Conservation (phyloP, 306 rosid species). For the Pterocarpus macrocarpus region DNA sequence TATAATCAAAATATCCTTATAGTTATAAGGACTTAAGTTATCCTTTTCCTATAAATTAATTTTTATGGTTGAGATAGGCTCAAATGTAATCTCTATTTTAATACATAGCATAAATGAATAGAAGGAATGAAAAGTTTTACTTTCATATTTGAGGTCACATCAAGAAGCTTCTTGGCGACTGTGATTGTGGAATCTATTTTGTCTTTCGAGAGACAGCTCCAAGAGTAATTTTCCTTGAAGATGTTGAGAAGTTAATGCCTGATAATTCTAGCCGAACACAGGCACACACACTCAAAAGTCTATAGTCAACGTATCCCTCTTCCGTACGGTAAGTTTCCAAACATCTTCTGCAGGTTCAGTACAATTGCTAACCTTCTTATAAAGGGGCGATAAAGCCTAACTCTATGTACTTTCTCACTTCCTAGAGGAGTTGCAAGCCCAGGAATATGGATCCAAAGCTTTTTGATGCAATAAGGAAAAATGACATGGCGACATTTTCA, state of each 20-base stretch:
- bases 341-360: constrained; percentile 19
- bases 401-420: not conserved
- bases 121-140: not conserved
- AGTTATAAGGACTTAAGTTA: too few relatives aligned
- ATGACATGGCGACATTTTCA: constrained; percentile 53
- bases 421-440: not conserved
- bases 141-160: not conserved
- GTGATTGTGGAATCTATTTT: not conserved
- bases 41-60: too few relatives aligned
- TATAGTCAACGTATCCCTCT: not conserved
- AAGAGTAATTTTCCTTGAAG: constrained; percentile 41
- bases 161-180: constrained; percentile 36
- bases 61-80: too few relatives aligned
- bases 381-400: constrained; percentile 19
- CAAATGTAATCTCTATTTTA: too few relatives aligned
- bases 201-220: not conserved
- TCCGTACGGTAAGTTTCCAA: constrained; percentile 18
- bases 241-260: not conserved
- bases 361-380: constrained; percentile 8
- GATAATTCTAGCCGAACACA: not conserved
- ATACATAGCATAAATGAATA: not conserved
- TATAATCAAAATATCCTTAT: too few relatives aligned
- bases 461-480: constrained; percentile 53
- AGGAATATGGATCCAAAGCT: constrained; percentile 61
- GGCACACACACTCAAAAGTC: constrained; percentile 29